Evolutionary conservation across 257 asterid species (phyloP), one percentile per base, ranked within the genome.

Genomic region (Nicotiana noctiflora): DNA sequence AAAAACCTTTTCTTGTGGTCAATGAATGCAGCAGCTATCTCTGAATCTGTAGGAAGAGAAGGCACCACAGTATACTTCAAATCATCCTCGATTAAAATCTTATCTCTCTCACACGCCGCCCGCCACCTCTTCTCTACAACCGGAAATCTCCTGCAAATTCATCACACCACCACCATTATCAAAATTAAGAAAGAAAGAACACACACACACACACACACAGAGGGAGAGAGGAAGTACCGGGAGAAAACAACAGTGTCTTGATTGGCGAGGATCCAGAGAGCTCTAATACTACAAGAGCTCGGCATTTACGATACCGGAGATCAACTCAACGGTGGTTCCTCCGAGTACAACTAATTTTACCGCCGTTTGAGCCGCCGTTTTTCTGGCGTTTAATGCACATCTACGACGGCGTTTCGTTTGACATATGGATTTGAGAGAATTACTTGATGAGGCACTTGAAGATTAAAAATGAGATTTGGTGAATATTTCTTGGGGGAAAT

Each of bases 111-210:
- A 81, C 93, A 92, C 19, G 93, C 87, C 76, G 68, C 87, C 67
- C 97, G 90, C 97, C 99, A 95, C 88, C 97, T 91, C 90, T 84
- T 91, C 90, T 95, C 99, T 81, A 92, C 99, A 89, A 92, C 97
- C 81, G 97, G 91, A 87, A 95, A 95, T 85, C 88, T 91, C 93
- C 99, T 95, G 89, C 31, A 46, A 72, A 19, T 19, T 72, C 37
- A 44, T 19, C 60, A 21, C 56, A 62, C 32, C 32, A 25, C 25
- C 66, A 27, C 70, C 59, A 12, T 6, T 10, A 70, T 3, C 23
- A 21, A 46, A 19, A 46, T 21, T 40, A 70, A 70, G 13, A 6
- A 70, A 5, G 13, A 5, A 21, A 18, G 4, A n/a, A n/a, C n/a
- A n/a, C n/a, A n/a, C n/a, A n/a, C 76, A 3, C 12, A 7, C 62